Evolutionary conservation across 108 stramenopile species (phyloP), one percentile per base, ranked within the genome.

Genomic region (Nitzschia palea): DNA sequence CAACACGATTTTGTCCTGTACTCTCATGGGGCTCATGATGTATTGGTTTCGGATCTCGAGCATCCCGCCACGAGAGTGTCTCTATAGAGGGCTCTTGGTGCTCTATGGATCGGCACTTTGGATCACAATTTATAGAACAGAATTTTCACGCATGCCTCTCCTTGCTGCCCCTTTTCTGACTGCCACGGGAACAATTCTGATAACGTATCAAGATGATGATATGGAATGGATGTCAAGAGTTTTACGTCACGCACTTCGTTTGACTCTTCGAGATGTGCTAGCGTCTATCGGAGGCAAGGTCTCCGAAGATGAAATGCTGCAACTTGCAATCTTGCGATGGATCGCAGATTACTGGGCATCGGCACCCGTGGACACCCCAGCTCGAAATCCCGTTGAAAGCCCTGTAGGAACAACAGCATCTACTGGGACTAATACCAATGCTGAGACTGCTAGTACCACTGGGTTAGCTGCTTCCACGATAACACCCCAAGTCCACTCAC

Each of bases 251-350:
- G 40, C 76, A 0, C 61, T 82, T 9, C 60, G 81, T 9, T 25
- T 62, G 1, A 68, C 77, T 4, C 62, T 82, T 37, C 55, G 77
- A 31, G 81, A 82, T 69, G 68, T 75, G 3, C 44, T 82, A 8
- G 30, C 68, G 10, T 53, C 51, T 14, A 60, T 82, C 22, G 60
- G 75, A 3, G 33, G 58, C 26, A 47, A 62, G 27, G 77, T 82
- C 1, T 26, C 44, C 4, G 69, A 78, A 42, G 75, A 82, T 53
- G 77, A 78, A 67, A 74, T 82, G 77, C 35, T 82, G 37, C 70
- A 74, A 55, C 44, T 82, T 18, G 69, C 81, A 17, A 78, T 82
- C 40, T 60, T 82, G 43, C 67, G 81, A 22, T 82, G 81, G 81
- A 72, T 76, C 42, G 68, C 67, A 5, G 77, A 82, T 44, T 82